These are phyloP conservation scores for Coemansia sp. DNA, from an alignment of 192 early-diverging fungal genomes.

Conservation along the genomic window DNA sequence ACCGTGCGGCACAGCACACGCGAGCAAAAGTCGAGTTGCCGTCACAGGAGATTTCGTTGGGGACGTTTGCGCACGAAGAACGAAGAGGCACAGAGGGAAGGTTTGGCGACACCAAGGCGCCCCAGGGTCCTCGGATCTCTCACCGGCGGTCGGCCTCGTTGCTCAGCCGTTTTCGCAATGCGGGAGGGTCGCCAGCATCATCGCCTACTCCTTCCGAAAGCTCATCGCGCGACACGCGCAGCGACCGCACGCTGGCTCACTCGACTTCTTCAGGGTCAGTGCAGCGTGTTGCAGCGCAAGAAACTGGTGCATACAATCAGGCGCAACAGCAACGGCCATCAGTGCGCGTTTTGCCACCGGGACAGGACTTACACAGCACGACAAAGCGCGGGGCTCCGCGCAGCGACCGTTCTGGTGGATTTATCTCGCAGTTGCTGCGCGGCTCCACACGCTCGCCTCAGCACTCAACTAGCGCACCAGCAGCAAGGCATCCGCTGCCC, in stretches of 20 bases:
- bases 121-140: not conserved
- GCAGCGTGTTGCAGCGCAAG: conserved; percentile 9
- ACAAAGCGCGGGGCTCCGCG: conserved; percentile 21
- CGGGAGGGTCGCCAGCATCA: conserved; percentile 23
- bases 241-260: conserved; percentile 42
- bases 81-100: not conserved
- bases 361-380: not conserved
- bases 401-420: conserved; percentile 16
- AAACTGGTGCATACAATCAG: not conserved
- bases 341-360: conserved; percentile 23
- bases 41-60: not conserved
- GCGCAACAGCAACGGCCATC: conserved; percentile 8
- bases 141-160: conserved; percentile 33
- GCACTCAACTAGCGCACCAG: not conserved
- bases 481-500: not conserved
- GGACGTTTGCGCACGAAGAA: not conserved
- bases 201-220: conserved; percentile 45
- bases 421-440: conserved; percentile 43
- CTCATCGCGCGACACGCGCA: conserved; percentile 38
- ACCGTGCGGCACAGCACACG: not conserved
- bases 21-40: not conserved
- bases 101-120: not conserved
- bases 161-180: conserved; percentile 19
- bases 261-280: conserved; percentile 36
- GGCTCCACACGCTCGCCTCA: conserved; percentile 21